Conservation (phyloP, 2,329 filamentous ascomycete species). For the Phyllosticta citribraziliensis region DNA sequence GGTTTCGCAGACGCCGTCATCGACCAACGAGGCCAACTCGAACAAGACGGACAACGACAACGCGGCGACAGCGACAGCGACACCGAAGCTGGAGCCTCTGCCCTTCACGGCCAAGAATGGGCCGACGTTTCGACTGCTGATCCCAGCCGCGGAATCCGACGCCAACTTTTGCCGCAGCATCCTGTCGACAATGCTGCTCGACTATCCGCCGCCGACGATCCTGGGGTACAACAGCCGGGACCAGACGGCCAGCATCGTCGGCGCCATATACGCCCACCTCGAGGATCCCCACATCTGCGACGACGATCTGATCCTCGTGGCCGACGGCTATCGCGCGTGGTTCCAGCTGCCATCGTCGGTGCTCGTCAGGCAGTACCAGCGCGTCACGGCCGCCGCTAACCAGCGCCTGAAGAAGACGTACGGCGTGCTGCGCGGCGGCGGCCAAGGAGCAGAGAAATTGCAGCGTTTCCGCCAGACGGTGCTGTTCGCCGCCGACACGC, state of each 20-base stretch:
- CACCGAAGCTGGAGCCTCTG: conserved; percentile 4
- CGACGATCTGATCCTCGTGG: conserved; percentile 52
- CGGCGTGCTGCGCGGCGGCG: conserved; percentile 22
- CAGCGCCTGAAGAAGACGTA: conserved; percentile 41
- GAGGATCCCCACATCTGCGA: conserved; percentile 40
- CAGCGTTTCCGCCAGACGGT: conserved; percentile 41
- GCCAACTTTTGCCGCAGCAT: conserved; percentile 47
- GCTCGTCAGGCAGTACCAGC: conserved; percentile 52
- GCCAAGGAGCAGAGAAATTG: background rate
- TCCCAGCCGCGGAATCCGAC: conserved; percentile 40
- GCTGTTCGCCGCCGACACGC: conserved; percentile 46
- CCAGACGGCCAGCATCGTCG: conserved; percentile 32
- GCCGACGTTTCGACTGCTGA: conserved; percentile 43
- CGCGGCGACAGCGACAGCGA: background rate
- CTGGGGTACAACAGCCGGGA: conserved; percentile 37
- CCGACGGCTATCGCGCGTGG: conserved; percentile 55
- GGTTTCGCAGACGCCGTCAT: background rate
- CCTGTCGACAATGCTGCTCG: conserved; percentile 47
- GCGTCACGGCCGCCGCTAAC: conserved; percentile 44
- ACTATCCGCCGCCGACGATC: conserved; percentile 49
- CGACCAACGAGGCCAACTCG: background rate
- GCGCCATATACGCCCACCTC: conserved; percentile 37
- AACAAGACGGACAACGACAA: background rate
- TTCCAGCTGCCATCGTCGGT: conserved; percentile 57
- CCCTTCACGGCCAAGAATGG: conserved; percentile 15